Evolutionary conservation across 2,329 filamentous ascomycete genomes (phyloP).

Genomic region (Fusarium bactridioides): DNA sequence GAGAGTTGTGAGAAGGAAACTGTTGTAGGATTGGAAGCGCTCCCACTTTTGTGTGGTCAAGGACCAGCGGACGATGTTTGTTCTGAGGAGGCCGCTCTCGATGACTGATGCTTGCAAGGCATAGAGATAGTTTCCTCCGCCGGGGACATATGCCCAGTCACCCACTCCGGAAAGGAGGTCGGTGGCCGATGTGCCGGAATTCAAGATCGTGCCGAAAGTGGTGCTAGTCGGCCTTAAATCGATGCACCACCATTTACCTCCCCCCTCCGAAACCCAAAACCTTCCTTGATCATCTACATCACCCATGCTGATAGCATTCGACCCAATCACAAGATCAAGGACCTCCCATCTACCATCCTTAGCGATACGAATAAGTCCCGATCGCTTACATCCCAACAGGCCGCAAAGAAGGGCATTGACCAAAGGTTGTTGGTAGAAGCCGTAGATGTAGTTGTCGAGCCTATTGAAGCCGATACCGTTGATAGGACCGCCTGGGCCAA

Average conservation of each 20-base stretch:
- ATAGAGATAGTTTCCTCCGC: slow-evolving; percentile 28
- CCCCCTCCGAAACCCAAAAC: slow-evolving; percentile 13
- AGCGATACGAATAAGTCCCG: slow-evolving; percentile 24
- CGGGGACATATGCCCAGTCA: slow-evolving; percentile 31
- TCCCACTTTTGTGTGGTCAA: slow-evolving; percentile 3
- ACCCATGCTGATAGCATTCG: slow-evolving; percentile 14
- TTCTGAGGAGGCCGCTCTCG: background rate
- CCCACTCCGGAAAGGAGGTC: background rate
- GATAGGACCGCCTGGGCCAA: slow-evolving; percentile 10
- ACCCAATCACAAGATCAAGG: background rate
- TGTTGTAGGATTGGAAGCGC: too few relatives aligned
- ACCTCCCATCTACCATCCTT: background rate
- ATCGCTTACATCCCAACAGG: background rate
- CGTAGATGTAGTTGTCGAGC: slow-evolving; percentile 36
- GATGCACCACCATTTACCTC: slow-evolving; percentile 19
- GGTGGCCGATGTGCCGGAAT: background rate
- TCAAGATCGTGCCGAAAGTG: background rate
- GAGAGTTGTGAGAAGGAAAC: too few relatives aligned
- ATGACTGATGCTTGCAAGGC: slow-evolving; percentile 9
- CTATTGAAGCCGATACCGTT: slow-evolving; percentile 35
- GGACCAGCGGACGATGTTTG: slow-evolving; percentile 20
- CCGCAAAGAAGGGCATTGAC: accelerated
- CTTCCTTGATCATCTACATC: slow-evolving; percentile 22
- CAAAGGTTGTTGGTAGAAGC: background rate
- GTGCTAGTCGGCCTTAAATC: background rate